Evolutionary conservation across 2,329 filamentous ascomycete species (phyloP).

Genomic region (Aureobasidium namibiae): DNA sequence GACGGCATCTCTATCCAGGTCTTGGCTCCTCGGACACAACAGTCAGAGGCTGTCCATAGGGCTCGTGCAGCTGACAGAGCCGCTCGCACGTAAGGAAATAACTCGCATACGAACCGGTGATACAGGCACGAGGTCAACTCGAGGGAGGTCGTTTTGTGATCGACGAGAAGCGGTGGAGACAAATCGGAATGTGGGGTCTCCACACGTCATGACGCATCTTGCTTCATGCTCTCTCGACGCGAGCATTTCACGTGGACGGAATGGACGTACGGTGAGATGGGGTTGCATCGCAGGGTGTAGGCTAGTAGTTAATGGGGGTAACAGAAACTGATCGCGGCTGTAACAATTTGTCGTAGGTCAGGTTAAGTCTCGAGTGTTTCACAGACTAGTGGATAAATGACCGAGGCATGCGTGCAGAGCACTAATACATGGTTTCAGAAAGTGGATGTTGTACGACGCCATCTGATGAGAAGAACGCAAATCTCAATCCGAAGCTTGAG

Average conservation of each 20-base stretch:
- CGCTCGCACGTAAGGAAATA: not conserved
- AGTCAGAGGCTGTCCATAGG: not conserved
- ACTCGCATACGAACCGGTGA: not conserved
- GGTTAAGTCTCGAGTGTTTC: not conserved
- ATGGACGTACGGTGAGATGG: not conserved
- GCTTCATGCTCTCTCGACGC: not conserved
- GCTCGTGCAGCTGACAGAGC: constrained; percentile 4
- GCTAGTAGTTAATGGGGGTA: not conserved
- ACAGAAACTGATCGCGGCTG: no score
- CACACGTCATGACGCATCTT: constrained; percentile 2
- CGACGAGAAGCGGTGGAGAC: not conserved
- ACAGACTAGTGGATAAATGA: not conserved
- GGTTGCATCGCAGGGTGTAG: not conserved
- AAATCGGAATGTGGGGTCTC: constrained; percentile 9
- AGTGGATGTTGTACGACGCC: no score
- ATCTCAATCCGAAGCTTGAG: no score
- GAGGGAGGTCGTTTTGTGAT: not conserved
- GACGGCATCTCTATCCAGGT: not conserved
- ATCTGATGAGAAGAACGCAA: no score
- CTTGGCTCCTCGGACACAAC: not conserved
- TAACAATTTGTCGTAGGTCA: no score
- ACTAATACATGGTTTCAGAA: no score
- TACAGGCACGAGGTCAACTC: constrained; percentile 6
- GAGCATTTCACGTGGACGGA: constrained; percentile 2
- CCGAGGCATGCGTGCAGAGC: not conserved